A percentile compares a stretch with the other conserved stretches of the same genome.
These are phyloP conservation scores for Aspergillus cristatus DNA, from an alignment of 495 filamentous ascomycete species.

Conservation along the genomic window DNA sequence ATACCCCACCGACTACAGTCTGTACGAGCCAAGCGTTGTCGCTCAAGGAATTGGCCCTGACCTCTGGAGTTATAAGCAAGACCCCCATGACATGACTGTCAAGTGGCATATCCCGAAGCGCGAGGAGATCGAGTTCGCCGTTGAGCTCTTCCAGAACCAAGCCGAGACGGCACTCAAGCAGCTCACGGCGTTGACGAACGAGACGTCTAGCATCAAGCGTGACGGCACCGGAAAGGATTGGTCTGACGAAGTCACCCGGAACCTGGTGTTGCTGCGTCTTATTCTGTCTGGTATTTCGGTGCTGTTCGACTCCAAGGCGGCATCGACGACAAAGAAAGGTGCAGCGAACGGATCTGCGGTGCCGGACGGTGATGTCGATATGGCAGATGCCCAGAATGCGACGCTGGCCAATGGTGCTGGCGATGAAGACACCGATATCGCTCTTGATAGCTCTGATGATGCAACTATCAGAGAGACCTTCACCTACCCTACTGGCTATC, in stretches of 20 bases:
- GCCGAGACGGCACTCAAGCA: constrained; percentile 56
- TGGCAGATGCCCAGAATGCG: constrained; percentile 20
- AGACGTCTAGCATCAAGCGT: constrained; percentile 75
- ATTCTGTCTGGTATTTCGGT: constrained; percentile 80
- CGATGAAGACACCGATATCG: constrained; percentile 53
- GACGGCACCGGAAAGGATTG: constrained; percentile 96
- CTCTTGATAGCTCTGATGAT: constrained; percentile 65
- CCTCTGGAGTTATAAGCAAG: constrained; percentile 69
- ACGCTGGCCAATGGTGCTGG: constrained; percentile 42
- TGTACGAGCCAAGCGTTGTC: constrained; percentile 65
- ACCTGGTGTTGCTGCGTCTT: constrained; percentile 75
- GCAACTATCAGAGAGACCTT: constrained; percentile 74
- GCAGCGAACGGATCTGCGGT: constrained; percentile 13
- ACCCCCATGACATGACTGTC: constrained; percentile 67
- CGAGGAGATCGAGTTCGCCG: constrained; percentile 78
- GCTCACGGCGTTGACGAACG: constrained; percentile 65
- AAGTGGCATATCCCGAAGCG: constrained; percentile 81
- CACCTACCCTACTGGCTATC: constrained; percentile 77
- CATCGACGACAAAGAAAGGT: constrained; percentile 34
- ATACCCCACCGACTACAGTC: constrained; percentile 78
- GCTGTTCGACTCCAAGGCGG: constrained; percentile 72
- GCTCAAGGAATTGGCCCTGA: constrained; percentile 48
- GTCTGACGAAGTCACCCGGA: constrained; percentile 92
- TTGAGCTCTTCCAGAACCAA: constrained; percentile 78
- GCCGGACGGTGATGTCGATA: constrained; percentile 30